A percentile compares a stretch with the other conserved stretches of the same genome.
phyloP scores from a whole-genome alignment of 2,329 filamentous ascomycete genomes.

The Xylaria sp. region DNA sequence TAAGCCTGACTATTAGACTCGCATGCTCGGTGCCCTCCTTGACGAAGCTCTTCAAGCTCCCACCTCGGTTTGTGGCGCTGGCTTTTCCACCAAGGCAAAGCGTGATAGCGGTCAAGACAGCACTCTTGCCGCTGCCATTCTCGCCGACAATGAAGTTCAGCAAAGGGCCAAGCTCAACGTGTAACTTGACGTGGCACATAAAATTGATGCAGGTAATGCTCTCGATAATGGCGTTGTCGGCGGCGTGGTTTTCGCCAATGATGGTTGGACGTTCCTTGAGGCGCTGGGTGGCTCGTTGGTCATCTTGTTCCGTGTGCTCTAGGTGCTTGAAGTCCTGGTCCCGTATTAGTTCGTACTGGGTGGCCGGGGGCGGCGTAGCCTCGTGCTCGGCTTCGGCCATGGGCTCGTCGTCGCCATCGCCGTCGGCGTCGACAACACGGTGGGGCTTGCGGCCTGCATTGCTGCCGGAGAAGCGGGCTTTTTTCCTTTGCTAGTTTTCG shows the following conservation, averaged over 20 bases:
- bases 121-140: slow-evolving; percentile 97
- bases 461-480: slow-evolving; percentile 43
- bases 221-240: slow-evolving; percentile 86
- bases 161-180: slow-evolving; percentile 84
- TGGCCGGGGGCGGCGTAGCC: slow-evolving; percentile 51
- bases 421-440: slow-evolving; percentile 24
- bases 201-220: slow-evolving; percentile 89
- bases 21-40: slow-evolving; percentile 84
- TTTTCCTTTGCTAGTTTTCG: slow-evolving; percentile 44
- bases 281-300: slow-evolving; percentile 68
- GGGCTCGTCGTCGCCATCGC: slow-evolving; percentile 34
- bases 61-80: slow-evolving; percentile 87
- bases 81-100: slow-evolving; percentile 96
- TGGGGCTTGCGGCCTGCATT: slow-evolving; percentile 28
- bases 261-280: slow-evolving; percentile 56
- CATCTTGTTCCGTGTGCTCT: slow-evolving; percentile 61
- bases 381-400: slow-evolving; percentile 36
- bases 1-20: slow-evolving; percentile 81
- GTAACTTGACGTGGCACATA: slow-evolving; percentile 89
- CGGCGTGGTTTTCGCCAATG: slow-evolving; percentile 71
- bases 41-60: slow-evolving; percentile 87
- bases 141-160: slow-evolving; percentile 99
- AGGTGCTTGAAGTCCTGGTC: slow-evolving; percentile 65
- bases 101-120: slow-evolving; percentile 89
- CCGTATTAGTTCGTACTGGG: slow-evolving; percentile 66